Conservation (phyloP, 169 alveolate species). For the Cryptosporidium ubiquitum region DNA sequence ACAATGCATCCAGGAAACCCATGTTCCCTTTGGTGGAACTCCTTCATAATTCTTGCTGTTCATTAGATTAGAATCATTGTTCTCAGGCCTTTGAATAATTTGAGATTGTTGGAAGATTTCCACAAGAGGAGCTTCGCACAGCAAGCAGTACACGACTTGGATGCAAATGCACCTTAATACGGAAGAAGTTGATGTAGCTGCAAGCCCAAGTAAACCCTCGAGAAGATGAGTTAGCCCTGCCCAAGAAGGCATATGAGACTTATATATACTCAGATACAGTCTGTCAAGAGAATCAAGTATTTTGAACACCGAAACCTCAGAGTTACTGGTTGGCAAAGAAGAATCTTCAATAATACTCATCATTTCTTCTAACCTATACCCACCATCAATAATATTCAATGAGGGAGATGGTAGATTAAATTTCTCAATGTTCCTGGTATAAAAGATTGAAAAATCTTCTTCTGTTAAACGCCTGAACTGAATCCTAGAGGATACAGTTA, state of each 20-base stretch:
- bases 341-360: constrained; percentile 56
- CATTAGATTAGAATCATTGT: not conserved
- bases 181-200: constrained; percentile 60
- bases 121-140: constrained; percentile 66
- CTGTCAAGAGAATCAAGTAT: constrained; percentile 40
- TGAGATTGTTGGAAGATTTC: constrained; percentile 24
- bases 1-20: constrained; percentile 73
- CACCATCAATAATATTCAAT: constrained; percentile 35
- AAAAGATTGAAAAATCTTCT: not conserved
- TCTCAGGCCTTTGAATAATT: not conserved
- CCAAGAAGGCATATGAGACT: constrained; percentile 75
- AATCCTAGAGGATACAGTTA: constrained; percentile 63
- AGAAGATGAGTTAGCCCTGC: constrained; percentile 51
- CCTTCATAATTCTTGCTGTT: not conserved
- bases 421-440: not conserved
- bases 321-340: not conserved
- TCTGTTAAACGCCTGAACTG: constrained; percentile 19
- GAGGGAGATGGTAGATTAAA: not conserved
- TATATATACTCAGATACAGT: constrained; percentile 39
- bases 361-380: constrained; percentile 39
- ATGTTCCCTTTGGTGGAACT: constrained; percentile 61
- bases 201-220: constrained; percentile 70
- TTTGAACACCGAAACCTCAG: constrained; percentile 50
- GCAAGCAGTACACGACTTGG: constrained; percentile 36
- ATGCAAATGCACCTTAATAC: constrained; percentile 50